Evolutionary conservation across 768 basidiomycete genomes (phyloP), one percentile per base, ranked within the genome.

Genomic region (Psilocybe subaeruginosa): DNA sequence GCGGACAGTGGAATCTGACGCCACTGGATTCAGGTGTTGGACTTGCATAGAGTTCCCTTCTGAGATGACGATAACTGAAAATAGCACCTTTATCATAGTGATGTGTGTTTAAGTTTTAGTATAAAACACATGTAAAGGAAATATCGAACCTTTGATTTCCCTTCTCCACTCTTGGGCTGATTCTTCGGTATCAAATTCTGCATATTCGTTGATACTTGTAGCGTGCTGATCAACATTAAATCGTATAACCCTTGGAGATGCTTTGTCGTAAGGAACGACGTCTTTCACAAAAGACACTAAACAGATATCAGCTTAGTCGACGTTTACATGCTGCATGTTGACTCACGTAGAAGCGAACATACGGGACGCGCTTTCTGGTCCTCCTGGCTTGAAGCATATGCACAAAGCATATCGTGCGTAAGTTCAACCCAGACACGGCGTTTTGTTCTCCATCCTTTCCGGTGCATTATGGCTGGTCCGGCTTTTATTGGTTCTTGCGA

Each of bases 381-480:
- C 6, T 86, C 84, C 14, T 78, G 80, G 54, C 83, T 82, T 19
- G 84, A 85, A 0, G 81, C 76, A 64, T 83, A 89, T 1, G 79
- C 76, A 59, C 85, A 84, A 33, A 88, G 59, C 82, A 87, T 86
- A 59, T 89, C 87, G 45, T 80, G 76, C 0, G 80, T 81, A 16
- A 90, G 71, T 66, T 89, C 87, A 68, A 89, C 63, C 88, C 88
- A 89, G 4, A 88, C 73, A 27, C 85, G 78, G 29, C 73, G 74
- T 59, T 83, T 81, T 16, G 76, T 65, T 55, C 77, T 81, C 68
- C 76, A 76, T 49, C 80, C 81, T 54, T 74, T 76, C 9, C 78
- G 73, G 59, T 81, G 82, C 30, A 85, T 70, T 1, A 80, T 73
- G 3, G 81, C 83, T 1, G 84, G 71, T 0, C 86, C 88, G 12